phyloP scores from a whole-genome alignment of 2,329 filamentous ascomycete genomes.

The Neoarthrinium moseri region DNA sequence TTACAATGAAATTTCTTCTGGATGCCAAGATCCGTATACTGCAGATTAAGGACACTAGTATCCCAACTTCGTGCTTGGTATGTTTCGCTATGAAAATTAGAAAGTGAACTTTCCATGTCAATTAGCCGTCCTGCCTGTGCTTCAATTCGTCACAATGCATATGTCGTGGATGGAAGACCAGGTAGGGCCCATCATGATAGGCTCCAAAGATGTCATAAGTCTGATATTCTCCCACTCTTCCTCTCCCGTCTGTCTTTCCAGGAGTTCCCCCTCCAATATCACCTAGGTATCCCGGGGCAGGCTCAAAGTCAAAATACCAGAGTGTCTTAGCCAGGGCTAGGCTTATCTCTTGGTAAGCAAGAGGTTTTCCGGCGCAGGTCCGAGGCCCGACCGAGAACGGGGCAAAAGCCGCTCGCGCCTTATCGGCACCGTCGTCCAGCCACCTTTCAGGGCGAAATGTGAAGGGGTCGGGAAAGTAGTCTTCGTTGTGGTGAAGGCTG shows the following conservation, averaged over 20 bases:
- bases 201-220: neutral
- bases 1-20: too few relatives aligned
- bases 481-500: slow-evolving; percentile 32
- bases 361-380: slow-evolving; percentile 30
- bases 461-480: slow-evolving; percentile 24
- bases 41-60: too few relatives aligned
- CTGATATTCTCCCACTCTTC: neutral
- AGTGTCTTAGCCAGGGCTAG: slow-evolving; percentile 19
- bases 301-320: slow-evolving; percentile 16
- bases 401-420: slow-evolving; percentile 22
- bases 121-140: too few relatives aligned
- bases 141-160: too few relatives aligned
- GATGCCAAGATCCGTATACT: too few relatives aligned
- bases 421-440: slow-evolving; percentile 18
- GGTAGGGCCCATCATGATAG: neutral
- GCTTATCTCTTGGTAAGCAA: slow-evolving; percentile 20
- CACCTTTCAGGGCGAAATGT: slow-evolving; percentile 32
- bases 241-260: neutral
- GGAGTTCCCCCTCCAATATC: neutral
- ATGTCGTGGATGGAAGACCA: neutral
- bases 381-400: slow-evolving; percentile 34
- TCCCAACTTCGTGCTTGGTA: too few relatives aligned
- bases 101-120: too few relatives aligned
- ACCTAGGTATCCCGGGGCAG: neutral
- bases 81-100: too few relatives aligned